These are phyloP conservation scores for Persicaria maculosa DNA, from an alignment of 148 eudicot species.

Conservation along the genomic window DNA sequence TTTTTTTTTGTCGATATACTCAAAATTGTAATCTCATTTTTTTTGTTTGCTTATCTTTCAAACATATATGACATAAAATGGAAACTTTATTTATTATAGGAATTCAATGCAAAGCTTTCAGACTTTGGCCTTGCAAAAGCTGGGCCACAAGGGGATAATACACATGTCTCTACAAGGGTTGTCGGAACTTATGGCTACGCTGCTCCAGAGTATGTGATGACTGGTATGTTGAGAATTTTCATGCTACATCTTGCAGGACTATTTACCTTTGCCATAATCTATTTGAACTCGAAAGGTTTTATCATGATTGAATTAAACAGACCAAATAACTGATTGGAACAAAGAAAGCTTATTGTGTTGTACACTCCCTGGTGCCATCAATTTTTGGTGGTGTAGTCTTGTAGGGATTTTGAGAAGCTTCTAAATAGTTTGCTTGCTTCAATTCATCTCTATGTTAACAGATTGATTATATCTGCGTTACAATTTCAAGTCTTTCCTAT, in stretches of 20 bases:
- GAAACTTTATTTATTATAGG: constrained; percentile 32
- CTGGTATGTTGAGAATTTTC: constrained; percentile 38
- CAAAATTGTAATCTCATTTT: background rate
- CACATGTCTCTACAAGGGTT: constrained; percentile 93
- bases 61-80: background rate
- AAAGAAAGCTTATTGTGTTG: too few relatives aligned
- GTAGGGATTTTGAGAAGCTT: too few relatives aligned
- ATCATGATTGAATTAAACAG: background rate
- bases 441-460: too few relatives aligned
- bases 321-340: too few relatives aligned
- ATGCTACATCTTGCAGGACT: background rate
- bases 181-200: constrained; percentile 99
- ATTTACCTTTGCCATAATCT: background rate
- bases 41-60: background rate
- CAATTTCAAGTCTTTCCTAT: too few relatives aligned
- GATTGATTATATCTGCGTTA: too few relatives aligned
- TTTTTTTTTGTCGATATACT: background rate
- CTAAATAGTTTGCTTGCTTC: too few relatives aligned
- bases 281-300: background rate
- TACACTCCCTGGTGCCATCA: too few relatives aligned
- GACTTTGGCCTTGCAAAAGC: constrained; percentile 98
- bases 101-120: constrained; percentile 90
- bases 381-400: too few relatives aligned
- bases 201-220: constrained; percentile 98
- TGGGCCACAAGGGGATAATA: constrained; percentile 95